A percentile compares a stretch with the other conserved stretches of the same genome.
phyloP scores from a whole-genome alignment of 768 basidiomycete genomes.

The Termitomyces sp. region DNA sequence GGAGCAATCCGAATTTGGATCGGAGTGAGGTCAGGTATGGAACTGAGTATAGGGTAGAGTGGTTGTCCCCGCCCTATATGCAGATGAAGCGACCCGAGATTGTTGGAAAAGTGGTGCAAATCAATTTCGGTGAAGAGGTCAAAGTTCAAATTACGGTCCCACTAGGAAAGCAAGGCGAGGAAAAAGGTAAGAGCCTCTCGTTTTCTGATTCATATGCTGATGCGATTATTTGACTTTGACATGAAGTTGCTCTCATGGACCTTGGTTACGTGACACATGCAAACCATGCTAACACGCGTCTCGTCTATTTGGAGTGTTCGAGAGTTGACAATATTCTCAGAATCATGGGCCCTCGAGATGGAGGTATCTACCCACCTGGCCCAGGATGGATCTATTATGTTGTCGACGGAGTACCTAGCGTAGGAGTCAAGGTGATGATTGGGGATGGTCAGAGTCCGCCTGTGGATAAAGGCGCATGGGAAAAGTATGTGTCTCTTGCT shows the following conservation, averaged over 20 bases:
- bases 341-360: conserved; percentile 62
- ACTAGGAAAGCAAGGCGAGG: background rate
- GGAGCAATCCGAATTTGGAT: conserved; percentile 83
- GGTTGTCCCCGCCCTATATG: conserved; percentile 84
- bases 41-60: conserved; percentile 88
- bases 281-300: conserved; percentile 71
- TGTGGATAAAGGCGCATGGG: conserved; percentile 49
- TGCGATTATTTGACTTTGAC: background rate
- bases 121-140: conserved; percentile 41
- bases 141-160: conserved; percentile 41
- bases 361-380: conserved; percentile 72
- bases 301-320: conserved; percentile 56
- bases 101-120: conserved; percentile 23
- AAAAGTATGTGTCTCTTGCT: conserved; percentile 44
- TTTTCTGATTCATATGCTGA: background rate
- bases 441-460: conserved; percentile 63
- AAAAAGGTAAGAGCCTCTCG: conserved; percentile 30
- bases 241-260: conserved; percentile 72
- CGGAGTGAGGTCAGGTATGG: conserved; percentile 68
- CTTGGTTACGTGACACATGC: conserved; percentile 80
- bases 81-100: conserved; percentile 53
- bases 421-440: conserved; percentile 60
- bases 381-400: conserved; percentile 77
- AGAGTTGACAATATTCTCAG: conserved; percentile 45
- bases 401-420: conserved; percentile 61